phyloP scores from a whole-genome alignment of 1,284 basidiomycete genomes.

The Coriolopsis trogii region DNA sequence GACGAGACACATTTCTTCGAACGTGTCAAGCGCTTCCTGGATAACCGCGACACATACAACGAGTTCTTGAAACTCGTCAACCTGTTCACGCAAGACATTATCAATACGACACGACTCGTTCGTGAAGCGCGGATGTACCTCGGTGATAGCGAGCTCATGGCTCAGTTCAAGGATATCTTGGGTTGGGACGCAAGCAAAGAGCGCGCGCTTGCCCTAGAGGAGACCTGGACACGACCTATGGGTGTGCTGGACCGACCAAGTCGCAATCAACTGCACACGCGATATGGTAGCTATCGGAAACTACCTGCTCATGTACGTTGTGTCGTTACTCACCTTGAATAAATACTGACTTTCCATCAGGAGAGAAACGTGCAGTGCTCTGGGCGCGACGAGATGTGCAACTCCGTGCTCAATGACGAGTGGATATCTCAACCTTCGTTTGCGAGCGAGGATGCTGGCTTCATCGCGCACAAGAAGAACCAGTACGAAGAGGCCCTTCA shows the following conservation, averaged over 20 bases:
- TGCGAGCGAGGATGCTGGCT: constrained; percentile 91
- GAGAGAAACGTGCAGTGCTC: constrained; percentile 90
- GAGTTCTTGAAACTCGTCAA: constrained; percentile 97
- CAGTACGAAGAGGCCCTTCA: constrained; percentile 97
- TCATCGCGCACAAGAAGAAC: constrained; percentile 93
- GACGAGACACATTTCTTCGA: constrained; percentile 94
- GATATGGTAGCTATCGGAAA: constrained; percentile 88
- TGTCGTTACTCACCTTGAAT: background rate
- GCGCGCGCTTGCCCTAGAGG: constrained; percentile 51
- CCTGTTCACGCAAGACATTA: constrained; percentile 92
- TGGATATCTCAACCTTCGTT: constrained; percentile 97
- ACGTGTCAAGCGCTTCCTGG: constrained; percentile 86
- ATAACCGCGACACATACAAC: constrained; percentile 90
- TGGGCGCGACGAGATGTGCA: constrained; percentile 97
- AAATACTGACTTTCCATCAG: constrained; percentile 41
- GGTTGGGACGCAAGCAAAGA: constrained; percentile 82
- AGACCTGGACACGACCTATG: constrained; percentile 39
- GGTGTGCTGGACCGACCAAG: constrained; percentile 49
- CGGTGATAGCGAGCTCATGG: constrained; percentile 78
- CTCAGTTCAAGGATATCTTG: constrained; percentile 88
- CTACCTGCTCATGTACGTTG: constrained; percentile 74
- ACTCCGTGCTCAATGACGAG: constrained; percentile 94
- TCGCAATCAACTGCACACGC: constrained; percentile 60
- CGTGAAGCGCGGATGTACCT: constrained; percentile 67
- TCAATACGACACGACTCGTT: constrained; percentile 85